Conservation (phyloP, 305 asterid genomes). For the Petunia hybrid region DNA sequence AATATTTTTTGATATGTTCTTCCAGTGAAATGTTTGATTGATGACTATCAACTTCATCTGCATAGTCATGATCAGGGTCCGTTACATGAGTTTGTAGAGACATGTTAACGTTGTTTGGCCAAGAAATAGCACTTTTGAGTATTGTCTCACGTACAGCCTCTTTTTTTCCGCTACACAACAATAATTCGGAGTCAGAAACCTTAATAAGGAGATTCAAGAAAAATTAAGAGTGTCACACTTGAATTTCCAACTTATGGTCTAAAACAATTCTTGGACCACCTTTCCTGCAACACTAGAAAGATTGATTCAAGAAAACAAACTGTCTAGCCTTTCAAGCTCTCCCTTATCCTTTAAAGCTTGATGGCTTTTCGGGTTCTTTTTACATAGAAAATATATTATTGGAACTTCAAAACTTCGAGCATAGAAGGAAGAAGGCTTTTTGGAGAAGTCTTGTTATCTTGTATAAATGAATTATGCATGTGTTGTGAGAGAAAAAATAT, state of each 20-base stretch:
- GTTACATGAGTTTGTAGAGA: constrained; percentile 8
- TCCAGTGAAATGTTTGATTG: no score
- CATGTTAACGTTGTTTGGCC: not conserved
- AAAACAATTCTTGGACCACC: no score
- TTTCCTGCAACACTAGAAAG: no score
- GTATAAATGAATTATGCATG: not conserved
- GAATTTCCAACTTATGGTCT: no score
- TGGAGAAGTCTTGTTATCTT: not conserved
- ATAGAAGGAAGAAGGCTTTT: not conserved
- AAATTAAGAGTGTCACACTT: no score
- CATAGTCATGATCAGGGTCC: not conserved
- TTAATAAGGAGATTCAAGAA: no score
- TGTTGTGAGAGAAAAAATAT: not conserved
- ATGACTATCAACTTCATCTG: no score
- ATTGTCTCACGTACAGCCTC: not conserved
- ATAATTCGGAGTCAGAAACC: not conserved
- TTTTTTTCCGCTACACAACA: not conserved
- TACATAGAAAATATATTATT: not conserved
- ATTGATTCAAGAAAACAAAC: no score
- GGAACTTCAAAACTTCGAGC: not conserved
- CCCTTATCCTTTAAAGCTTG: not conserved
- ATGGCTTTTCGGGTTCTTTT: not conserved
- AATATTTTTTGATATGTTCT: not conserved
- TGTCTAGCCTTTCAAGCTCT: not conserved
- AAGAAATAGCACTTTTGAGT: not conserved